Percentiles rank a stretch among this genome's conserved stretches.
Evolutionary conservation across 2,329 filamentous ascomycete species (phyloP).

Genomic region (Bisporella sp.): DNA sequence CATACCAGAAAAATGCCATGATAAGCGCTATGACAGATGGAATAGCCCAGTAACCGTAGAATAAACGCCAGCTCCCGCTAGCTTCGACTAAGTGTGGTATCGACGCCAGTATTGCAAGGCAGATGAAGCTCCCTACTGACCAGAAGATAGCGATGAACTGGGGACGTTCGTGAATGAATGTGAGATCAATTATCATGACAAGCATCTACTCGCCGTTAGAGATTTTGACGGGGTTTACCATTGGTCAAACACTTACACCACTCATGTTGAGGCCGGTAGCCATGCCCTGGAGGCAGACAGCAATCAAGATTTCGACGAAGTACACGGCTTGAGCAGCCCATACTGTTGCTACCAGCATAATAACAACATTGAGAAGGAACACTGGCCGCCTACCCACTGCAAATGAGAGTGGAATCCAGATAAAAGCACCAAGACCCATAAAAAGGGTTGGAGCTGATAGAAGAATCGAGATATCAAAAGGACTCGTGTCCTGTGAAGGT

Average conservation of each 20-base stretch:
- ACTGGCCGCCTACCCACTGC: constrained; percentile 32
- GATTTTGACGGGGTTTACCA: neutral
- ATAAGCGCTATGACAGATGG: constrained; percentile 22
- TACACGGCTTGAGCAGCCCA: neutral
- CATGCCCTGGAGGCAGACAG: constrained; percentile 9
- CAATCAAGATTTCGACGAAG: constrained; percentile 9
- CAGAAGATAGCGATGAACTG: constrained; percentile 29
- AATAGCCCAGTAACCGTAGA: constrained; percentile 28
- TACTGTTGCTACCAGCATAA: constrained; percentile 23
- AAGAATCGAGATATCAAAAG: constrained; percentile 4
- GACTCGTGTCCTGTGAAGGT: constrained; percentile 7
- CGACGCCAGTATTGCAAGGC: constrained; percentile 20
- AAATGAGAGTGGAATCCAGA: constrained; percentile 32
- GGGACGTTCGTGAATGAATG: constrained; percentile 32
- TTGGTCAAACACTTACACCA: constrained; percentile 1
- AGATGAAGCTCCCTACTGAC: constrained; percentile 23
- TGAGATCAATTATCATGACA: constrained; percentile 32
- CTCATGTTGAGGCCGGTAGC: constrained; percentile 7
- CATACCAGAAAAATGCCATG: constrained; percentile 26
- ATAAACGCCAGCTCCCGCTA: constrained; percentile 25
- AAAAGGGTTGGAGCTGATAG: constrained; percentile 9
- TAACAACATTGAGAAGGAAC: constrained; percentile 24
- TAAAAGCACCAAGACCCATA: constrained; percentile 28
- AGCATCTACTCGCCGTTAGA: constrained; percentile 5
- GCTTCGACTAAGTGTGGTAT: constrained; percentile 25